These are phyloP conservation scores for Aethionema arabicum DNA, from an alignment of 345 rosid species.

Conservation along the genomic window DNA sequence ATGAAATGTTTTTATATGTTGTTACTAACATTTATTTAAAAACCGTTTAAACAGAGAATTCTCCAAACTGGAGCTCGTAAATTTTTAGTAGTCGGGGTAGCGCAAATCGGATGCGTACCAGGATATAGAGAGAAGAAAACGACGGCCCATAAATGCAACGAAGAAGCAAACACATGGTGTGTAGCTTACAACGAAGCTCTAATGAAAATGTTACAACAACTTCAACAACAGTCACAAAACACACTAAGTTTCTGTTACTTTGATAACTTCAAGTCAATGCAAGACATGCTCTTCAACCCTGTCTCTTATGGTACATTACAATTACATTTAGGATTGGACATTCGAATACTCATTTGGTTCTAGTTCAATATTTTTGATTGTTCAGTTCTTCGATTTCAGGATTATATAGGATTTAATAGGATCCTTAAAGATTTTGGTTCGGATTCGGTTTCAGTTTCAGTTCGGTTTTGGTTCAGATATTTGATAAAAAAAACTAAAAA, in stretches of 20 bases:
- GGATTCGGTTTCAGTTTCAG: no score
- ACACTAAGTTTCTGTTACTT: slow-evolving; percentile 47
- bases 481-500: background rate
- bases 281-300: slow-evolving; percentile 41
- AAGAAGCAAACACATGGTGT: slow-evolving; percentile 36
- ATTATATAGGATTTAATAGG: no score
- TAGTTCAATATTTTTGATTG: no score
- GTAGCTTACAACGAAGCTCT: slow-evolving; percentile 43
- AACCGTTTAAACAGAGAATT: slow-evolving; percentile 37
- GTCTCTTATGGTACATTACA: slow-evolving; percentile 39
- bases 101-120: slow-evolving; percentile 60
- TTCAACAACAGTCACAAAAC: slow-evolving; percentile 40
- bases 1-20: no score
- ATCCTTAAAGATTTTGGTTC: no score
- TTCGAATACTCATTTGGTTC: no score
- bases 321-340: no score
- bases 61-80: slow-evolving; percentile 49
- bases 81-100: slow-evolving; percentile 50
- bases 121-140: slow-evolving; percentile 41
- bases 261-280: slow-evolving; percentile 42
- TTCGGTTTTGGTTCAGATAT: background rate
- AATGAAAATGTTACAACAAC: slow-evolving; percentile 33
- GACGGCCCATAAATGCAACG: slow-evolving; percentile 40
- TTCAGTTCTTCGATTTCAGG: no score
- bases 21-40: background rate